Percentiles rank a stretch among this genome's conserved stretches.
These are phyloP conservation scores for Oxyria digyna DNA, from an alignment of 148 eudicot genomes.

Conservation along the genomic window DNA sequence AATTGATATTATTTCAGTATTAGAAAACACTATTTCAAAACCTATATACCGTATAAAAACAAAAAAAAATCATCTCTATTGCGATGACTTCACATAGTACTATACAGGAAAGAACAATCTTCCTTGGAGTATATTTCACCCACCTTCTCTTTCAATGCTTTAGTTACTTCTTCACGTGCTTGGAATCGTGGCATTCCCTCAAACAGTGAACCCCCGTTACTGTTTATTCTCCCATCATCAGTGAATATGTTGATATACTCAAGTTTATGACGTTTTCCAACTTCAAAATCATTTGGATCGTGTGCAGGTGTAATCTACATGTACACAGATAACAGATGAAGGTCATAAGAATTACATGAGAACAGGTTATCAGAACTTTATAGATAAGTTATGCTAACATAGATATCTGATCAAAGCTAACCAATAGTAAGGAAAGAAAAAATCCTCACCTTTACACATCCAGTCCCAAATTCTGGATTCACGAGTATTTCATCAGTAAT, in stretches of 20 bases:
- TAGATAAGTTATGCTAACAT: neutral
- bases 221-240: slow-evolving; percentile 84
- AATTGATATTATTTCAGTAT: neutral
- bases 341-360: neutral
- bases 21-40: neutral
- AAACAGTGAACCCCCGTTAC: slow-evolving; percentile 63
- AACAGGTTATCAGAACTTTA: neutral
- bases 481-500: slow-evolving; percentile 76
- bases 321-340: neutral
- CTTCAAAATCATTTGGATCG: slow-evolving; percentile 95
- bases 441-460: slow-evolving; percentile 75
- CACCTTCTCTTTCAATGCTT: slow-evolving; percentile 69
- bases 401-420: neutral
- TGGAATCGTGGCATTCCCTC: slow-evolving; percentile 72
- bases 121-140: neutral
- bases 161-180: slow-evolving; percentile 63
- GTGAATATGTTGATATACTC: slow-evolving; percentile 75
- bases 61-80: neutral
- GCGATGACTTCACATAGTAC: neutral
- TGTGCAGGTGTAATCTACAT: slow-evolving; percentile 95
- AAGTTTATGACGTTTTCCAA: slow-evolving; percentile 75
- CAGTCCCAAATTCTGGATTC: slow-evolving; percentile 80
- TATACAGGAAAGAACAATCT: neutral
- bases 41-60: neutral
- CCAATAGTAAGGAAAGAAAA: neutral